phyloP scores from a whole-genome alignment of 1,139 yeast species.

The Spathaspora sp. region DNA sequence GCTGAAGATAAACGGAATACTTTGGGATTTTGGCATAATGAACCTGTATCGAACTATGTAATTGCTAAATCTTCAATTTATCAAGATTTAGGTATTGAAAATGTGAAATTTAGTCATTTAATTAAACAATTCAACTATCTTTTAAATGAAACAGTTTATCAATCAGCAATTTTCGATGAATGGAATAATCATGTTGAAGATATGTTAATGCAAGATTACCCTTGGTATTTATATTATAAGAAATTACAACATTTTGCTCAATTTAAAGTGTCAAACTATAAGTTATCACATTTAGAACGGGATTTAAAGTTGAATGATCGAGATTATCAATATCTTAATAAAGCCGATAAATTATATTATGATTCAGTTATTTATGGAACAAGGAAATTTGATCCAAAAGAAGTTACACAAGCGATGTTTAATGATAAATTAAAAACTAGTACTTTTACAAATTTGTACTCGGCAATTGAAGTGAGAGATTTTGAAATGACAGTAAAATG shows the following conservation, averaged over 20 bases:
- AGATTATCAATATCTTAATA: constrained; percentile 23
- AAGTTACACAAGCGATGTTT: constrained; percentile 9
- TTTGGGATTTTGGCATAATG: constrained; percentile 22
- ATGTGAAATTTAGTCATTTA: constrained; percentile 20
- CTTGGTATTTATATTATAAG: constrained; percentile 64
- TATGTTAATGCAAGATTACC: constrained; percentile 57
- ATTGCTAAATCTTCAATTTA: constrained; percentile 22
- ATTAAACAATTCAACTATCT: constrained; percentile 18
- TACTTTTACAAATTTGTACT: constrained; percentile 26
- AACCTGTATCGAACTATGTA: constrained; percentile 22
- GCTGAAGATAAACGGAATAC: constrained; percentile 12
- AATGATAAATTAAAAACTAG: constrained; percentile 13
- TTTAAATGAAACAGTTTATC: constrained; percentile 14
- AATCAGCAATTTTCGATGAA: constrained; percentile 31
- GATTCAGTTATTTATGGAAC: constrained; percentile 14
- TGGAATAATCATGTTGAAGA: constrained; percentile 42
- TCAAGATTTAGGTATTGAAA: constrained; percentile 20
- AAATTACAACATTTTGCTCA: constrained; percentile 60
- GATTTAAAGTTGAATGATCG: constrained; percentile 24
- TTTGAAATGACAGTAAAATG: constrained; percentile 28
- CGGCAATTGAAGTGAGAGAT: constrained; percentile 23
- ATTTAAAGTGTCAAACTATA: constrained; percentile 54
- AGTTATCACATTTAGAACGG: constrained; percentile 50
- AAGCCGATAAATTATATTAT: constrained; percentile 9
- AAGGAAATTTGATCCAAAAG: constrained; percentile 7